Base-by-base conservation (phyloP, 73 alveolate species). In the Paramecium primaurelia region DNA sequence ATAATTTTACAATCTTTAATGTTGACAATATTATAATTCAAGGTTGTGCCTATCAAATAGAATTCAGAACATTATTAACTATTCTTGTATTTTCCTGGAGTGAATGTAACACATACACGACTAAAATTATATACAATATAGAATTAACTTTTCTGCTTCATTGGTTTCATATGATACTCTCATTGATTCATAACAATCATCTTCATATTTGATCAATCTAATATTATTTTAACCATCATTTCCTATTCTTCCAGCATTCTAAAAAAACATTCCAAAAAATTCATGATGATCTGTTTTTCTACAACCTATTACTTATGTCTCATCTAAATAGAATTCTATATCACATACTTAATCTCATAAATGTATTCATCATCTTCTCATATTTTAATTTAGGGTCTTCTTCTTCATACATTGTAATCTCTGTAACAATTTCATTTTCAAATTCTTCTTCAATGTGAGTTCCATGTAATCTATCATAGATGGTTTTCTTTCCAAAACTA, bases 131-230 rank as follows among this genome's bases (percentile, higher is more conserved):
- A 54, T 54, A 54, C 2, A 1, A 6, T 5, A 54, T 54, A 54
- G 12, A 54, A 54, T 6, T 18, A 4, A 54, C 88, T 75, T 75
- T 7, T 32, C 7, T 18, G 8, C 20, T 14, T 34, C 68, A 37
- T 37, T 75, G 3, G 10, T 32, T 14, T 30, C 49, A 22, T 75
- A 40, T 32, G 64, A 32, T 9, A 75, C 88, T 4, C 10, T 75
- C 88, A 75, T 75, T 14, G 68, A 37, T 22, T 75, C 58, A 38
- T 75, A 75, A 16, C 88, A 75, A 75, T 75, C 88, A 36, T 75
- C 88, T 18, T 34, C 88, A 22, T 32, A 75, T 4, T 34, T 37
- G 20, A 22, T 75, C 22, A 75, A 37, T 4, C 16, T 6, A 32
- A 37, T 37, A 37, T 34, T 36, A 37, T 75, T 75, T 38, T 22